Evolutionary conservation across 352 stramenopile species (phyloP), one percentile per base, ranked within the genome.

Genomic region (Achlya hypogyna): DNA sequence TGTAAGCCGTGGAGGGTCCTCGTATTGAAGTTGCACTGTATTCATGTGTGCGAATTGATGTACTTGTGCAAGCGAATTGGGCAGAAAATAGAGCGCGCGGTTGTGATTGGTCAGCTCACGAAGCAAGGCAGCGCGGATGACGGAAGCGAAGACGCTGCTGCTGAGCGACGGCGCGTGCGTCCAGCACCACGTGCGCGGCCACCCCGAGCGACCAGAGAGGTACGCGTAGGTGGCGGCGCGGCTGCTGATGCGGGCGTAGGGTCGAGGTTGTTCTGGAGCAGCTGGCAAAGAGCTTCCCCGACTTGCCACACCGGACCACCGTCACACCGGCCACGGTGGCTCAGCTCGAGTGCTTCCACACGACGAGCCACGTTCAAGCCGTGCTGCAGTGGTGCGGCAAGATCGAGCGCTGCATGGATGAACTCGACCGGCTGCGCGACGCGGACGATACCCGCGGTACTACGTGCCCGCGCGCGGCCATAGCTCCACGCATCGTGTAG

Each of bases 291-390:
- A 56, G 64, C n/a, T 81, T 88, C 28, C 82, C 77, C 0, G 4
- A n/a, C 0, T 69, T 88, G 4, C 32, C 58, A 22, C 73, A 71
- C 8, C 63, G 71, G 42, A 67, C 53, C 23, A 35, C 51, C 16
- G 59, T 79, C 1, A 73, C 76, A 29, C 18, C 64, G 9, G 82
- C 79, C 10, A 84, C 76, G 0, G 49, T 78, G 5, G 65, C 71
- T 38, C 82, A 91, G 42, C 66, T 91, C 51, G 71, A 70, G 29
- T 76, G 78, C 14, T 86, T 87, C 49, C 82, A 91, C 62, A 75
- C 75, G 32, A 70, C 77, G 10, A 62, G 79, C 25, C 81, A 89
- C 71, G 72, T 91, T 18, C 65, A 87, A 45, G 75, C 82, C 68
- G 71, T 90, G 16, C 59, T 63, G 9, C 67, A 75, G 1, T 75